Conservation (phyloP, 2,329 filamentous ascomycete genomes). For the Colletotrichum chrysophilum region DNA sequence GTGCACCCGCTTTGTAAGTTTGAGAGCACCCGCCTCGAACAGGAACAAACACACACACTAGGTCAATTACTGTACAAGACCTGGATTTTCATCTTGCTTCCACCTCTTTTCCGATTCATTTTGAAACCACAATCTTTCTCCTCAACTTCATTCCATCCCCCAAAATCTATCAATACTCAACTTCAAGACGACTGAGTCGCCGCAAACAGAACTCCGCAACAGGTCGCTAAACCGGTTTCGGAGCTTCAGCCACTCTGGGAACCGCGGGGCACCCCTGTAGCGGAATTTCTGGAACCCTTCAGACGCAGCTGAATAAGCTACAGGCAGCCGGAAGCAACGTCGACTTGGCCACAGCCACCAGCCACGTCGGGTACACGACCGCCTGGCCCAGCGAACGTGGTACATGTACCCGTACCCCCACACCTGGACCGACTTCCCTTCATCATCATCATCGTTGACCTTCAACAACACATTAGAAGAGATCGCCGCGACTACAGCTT, state of each 20-base stretch:
- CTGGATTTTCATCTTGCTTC: background rate
- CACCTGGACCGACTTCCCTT: background rate
- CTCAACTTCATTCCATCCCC: background rate
- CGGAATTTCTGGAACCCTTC: constrained; percentile 11
- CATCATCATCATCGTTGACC: background rate
- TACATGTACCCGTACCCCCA: constrained; percentile 9
- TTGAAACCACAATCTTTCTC: background rate
- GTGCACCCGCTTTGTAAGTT: background rate
- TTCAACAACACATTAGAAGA: background rate
- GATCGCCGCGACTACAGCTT: background rate
- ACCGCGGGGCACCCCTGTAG: background rate
- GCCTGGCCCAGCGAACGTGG: background rate
- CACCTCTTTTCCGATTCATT: background rate
- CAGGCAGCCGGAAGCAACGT: constrained; percentile 19
- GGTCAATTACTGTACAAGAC: background rate
- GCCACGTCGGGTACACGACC: background rate
- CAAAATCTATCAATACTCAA: background rate
- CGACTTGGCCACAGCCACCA: background rate
- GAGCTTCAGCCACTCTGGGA: background rate
- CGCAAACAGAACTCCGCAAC: background rate
- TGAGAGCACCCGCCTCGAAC: background rate
- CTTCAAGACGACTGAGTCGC: background rate
- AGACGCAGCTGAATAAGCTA: constrained; percentile 15
- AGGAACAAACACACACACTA: no score
- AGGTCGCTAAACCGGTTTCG: constrained; percentile 13